phyloP scores from a whole-genome alignment of 257 asterid genomes.

The Forsythia viridissima region DNA sequence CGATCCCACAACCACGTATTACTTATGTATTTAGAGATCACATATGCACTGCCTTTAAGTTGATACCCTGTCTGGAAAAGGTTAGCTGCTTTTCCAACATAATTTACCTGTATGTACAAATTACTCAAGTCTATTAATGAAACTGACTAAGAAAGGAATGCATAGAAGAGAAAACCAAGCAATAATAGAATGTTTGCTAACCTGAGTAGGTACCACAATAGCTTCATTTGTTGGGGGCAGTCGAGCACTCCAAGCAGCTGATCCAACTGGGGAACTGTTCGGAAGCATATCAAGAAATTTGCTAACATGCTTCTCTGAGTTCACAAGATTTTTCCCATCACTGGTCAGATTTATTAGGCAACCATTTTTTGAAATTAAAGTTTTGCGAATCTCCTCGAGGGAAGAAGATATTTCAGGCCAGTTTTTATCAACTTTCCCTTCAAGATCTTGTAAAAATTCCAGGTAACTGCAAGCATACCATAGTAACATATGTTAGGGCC shows the following conservation, averaged over 20 bases:
- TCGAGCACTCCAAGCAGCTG: conserved; percentile 60
- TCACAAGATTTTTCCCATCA: conserved; percentile 70
- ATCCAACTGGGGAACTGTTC: conserved; percentile 47
- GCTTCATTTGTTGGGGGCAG: conserved; percentile 86
- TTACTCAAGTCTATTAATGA: conserved; percentile 17
- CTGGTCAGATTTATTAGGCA: conserved; percentile 92
- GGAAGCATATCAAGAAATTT: conserved; percentile 92
- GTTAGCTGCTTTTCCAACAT: conserved; percentile 98
- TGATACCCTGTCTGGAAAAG: conserved; percentile 85
- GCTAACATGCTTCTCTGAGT: conserved; percentile 67
- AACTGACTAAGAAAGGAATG: conserved; percentile 10
- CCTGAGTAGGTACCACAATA: conserved; percentile 95
- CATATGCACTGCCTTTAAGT: conserved; percentile 93
- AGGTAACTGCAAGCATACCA: conserved; percentile 71
- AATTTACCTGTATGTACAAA: conserved; percentile 67
- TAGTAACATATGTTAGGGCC: conserved; percentile 12
- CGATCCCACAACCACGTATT: conserved; percentile 99
- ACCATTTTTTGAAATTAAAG: conserved; percentile 69
- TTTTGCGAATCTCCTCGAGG: conserved; percentile 85
- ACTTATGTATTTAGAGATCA: conserved; percentile 75
- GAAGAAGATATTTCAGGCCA: conserved; percentile 86
- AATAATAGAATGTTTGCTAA: conserved; percentile 28
- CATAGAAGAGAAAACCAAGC: conserved; percentile 4
- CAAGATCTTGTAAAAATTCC: conserved; percentile 79
- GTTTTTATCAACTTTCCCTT: conserved; percentile 71